phyloP scores from a whole-genome alignment of 2,329 filamentous ascomycete species.

The Aspergillus transmontanensis region DNA sequence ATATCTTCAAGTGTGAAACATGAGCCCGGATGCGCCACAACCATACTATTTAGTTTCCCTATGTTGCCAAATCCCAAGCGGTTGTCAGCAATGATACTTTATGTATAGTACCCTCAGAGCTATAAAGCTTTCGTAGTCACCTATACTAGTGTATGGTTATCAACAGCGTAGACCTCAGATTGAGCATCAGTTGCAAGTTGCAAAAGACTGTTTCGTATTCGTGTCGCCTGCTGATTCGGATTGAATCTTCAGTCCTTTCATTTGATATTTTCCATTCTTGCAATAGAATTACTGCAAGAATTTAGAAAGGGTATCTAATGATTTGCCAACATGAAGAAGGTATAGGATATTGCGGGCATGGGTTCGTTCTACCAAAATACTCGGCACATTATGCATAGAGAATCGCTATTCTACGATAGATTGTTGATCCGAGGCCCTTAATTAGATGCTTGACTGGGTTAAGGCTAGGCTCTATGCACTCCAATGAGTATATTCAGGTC shows the following conservation, averaged over 20 bases:
- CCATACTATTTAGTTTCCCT: background rate
- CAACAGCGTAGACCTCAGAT: background rate
- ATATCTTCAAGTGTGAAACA: background rate
- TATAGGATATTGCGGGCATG: background rate
- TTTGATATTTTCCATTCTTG: background rate
- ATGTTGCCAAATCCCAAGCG: too few species aligned
- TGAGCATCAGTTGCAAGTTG: background rate
- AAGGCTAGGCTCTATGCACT: background rate
- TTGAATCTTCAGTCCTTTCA: background rate
- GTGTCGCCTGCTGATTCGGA: background rate
- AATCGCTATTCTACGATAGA: background rate
- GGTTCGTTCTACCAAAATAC: background rate
- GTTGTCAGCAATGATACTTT: too few species aligned
- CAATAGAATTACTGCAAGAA: background rate
- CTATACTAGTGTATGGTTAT: background rate
- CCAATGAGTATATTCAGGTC: background rate
- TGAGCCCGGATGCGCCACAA: too few species aligned
- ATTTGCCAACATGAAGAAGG: background rate
- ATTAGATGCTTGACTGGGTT: background rate
- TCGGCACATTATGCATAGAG: background rate
- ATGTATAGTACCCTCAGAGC: background rate
- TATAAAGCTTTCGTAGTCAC: background rate
- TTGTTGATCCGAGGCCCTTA: background rate
- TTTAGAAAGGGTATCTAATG: background rate
- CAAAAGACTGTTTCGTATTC: background rate